Evolutionary conservation across 352 stramenopile species (phyloP).

Genomic region (Pythium aphanidermatum): DNA sequence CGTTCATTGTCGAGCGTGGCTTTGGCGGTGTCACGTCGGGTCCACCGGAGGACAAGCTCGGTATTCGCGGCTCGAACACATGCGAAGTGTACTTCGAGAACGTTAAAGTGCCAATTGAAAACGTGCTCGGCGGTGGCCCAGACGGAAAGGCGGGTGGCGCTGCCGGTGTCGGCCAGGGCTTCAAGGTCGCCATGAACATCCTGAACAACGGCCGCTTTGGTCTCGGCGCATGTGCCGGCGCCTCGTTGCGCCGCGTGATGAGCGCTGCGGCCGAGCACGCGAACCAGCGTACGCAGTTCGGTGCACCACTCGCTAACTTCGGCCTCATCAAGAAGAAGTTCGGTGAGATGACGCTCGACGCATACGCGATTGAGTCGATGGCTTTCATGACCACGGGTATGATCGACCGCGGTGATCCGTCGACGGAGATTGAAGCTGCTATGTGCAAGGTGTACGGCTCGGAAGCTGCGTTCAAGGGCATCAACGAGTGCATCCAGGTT

Average conservation of each 20-base stretch:
- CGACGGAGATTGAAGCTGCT: constrained; percentile 82
- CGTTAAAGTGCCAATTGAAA: constrained; percentile 90
- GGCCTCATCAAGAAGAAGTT: constrained; percentile 89
- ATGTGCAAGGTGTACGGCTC: constrained; percentile 89
- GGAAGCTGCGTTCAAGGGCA: constrained; percentile 73
- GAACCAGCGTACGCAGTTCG: constrained; percentile 81
- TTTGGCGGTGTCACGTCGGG: constrained; percentile 91
- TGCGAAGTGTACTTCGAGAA: constrained; percentile 96
- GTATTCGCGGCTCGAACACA: constrained; percentile 95
- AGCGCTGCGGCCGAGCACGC: constrained; percentile 61
- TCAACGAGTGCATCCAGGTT: constrained; percentile 87
- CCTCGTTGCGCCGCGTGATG: constrained; percentile 66
- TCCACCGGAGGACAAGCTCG: constrained; percentile 96
- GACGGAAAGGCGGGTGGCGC: constrained; percentile 66
- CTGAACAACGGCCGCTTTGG: constrained; percentile 92
- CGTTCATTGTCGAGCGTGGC: constrained; percentile 95
- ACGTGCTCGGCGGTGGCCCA: constrained; percentile 78
- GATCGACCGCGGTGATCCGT: constrained; percentile 82
- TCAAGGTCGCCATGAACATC: constrained; percentile 92
- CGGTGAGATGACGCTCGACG: constrained; percentile 65
- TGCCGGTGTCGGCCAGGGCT: constrained; percentile 82
- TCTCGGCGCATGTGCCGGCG: constrained; percentile 66
- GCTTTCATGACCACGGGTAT: constrained; percentile 88
- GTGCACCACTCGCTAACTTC: constrained; percentile 62
- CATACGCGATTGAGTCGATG: constrained; percentile 86